Evolutionary conservation across 345 rosid genomes (phyloP).

Genomic region (Schrenkiella parvula): DNA sequence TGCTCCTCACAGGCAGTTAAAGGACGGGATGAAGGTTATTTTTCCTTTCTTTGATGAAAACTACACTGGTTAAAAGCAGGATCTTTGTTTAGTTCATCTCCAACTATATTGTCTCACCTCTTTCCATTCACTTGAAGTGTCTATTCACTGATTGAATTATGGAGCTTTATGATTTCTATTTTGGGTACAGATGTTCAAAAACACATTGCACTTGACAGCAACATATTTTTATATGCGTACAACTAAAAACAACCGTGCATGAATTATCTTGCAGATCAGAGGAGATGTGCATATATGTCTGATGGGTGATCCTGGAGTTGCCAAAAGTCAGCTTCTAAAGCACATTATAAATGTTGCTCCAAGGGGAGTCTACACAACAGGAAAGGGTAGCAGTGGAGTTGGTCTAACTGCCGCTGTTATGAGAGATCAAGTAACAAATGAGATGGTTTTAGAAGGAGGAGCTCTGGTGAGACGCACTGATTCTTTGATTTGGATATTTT

Average conservation of each 20-base stretch:
- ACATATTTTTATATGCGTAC: not conserved
- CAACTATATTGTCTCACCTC: not conserved
- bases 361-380: conserved; percentile 91
- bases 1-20: conserved; percentile 91
- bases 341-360: conserved; percentile 96
- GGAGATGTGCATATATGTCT: conserved; percentile 94
- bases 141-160: not conserved
- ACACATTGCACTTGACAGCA: not conserved
- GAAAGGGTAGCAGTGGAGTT: conserved; percentile 98
- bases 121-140: not conserved
- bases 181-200: not conserved
- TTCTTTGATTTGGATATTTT: not conserved
- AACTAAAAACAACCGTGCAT: not conserved
- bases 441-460: conserved; percentile 98
- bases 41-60: not conserved
- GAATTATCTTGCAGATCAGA: conserved; percentile 62
- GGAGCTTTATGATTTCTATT: not conserved
- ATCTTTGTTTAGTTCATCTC: not conserved
- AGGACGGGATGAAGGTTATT: conserved; percentile 98
- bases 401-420: conserved; percentile 99
- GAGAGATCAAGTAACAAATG: conserved; percentile 94
- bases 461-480: conserved; percentile 65
- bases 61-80: not conserved
- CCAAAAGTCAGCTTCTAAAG: conserved; percentile 99
- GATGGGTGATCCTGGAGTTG: conserved; percentile 99